Evolutionary conservation across 192 early-diverging fungal genomes (phyloP).

Genomic region (Gonapodya prolifera): DNA sequence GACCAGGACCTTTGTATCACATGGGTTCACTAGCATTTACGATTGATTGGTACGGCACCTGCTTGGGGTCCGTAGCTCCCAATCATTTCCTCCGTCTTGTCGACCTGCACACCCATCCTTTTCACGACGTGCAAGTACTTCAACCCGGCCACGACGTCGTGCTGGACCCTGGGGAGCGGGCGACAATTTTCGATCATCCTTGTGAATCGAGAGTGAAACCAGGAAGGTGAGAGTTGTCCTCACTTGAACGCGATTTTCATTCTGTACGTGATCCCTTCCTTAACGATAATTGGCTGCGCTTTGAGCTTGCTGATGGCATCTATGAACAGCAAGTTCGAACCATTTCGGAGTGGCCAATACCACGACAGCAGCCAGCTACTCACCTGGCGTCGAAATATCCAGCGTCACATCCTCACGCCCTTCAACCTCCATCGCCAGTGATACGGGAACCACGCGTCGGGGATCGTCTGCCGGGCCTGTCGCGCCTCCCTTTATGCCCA

Average conservation of each 20-base stretch:
- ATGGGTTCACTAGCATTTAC: neutral
- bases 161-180: constrained; percentile 53
- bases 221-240: too few relatives aligned
- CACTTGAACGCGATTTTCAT: constrained; percentile 85
- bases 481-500: constrained; percentile 57
- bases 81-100: constrained; percentile 91
- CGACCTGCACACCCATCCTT: constrained; percentile 70
- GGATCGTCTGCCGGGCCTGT: constrained; percentile 43
- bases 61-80: constrained; percentile 82
- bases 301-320: constrained; percentile 57
- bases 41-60: too few relatives aligned
- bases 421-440: constrained; percentile 40
- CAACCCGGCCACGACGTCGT: constrained; percentile 88
- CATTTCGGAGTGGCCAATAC: neutral
- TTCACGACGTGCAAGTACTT: constrained; percentile 92
- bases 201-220: too few relatives aligned
- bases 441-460: constrained; percentile 31
- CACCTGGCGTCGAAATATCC: constrained; percentile 62
- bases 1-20: neutral
- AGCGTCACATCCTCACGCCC: constrained; percentile 66
- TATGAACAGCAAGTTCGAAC: constrained; percentile 8
- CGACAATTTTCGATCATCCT: too few relatives aligned
- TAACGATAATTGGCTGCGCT: constrained; percentile 70
- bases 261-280: constrained; percentile 88
- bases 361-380: neutral